Evolutionary conservation across 176 grass and related monocot genomes (phyloP).

Genomic region (Musa troglodytarum): DNA sequence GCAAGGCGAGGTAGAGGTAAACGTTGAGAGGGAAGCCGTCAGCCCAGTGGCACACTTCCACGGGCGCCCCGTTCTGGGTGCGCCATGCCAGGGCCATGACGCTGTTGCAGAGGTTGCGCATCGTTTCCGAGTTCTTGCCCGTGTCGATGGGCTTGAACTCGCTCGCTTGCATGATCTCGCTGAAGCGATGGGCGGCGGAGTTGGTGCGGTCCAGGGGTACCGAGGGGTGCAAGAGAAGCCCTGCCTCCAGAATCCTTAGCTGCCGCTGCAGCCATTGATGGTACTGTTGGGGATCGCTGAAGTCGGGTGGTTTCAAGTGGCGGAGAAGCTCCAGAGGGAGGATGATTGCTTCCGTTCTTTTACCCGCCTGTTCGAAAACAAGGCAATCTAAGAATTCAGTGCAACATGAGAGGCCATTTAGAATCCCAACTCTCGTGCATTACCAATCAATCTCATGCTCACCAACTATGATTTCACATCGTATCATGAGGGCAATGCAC

Average conservation of each 20-base stretch:
- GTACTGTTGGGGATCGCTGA: conserved; percentile 56
- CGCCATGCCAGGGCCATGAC: conserved; percentile 70
- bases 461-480: no score
- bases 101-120: conserved; percentile 47
- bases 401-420: no score
- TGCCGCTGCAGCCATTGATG: conserved; percentile 83
- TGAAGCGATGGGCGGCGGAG: conserved; percentile 45
- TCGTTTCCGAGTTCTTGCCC: conserved; percentile 55
- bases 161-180: conserved; percentile 47
- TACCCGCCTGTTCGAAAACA: conserved; percentile 33
- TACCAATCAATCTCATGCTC: no score
- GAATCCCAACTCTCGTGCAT: no score
- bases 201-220: conserved; percentile 59
- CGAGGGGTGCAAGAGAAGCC: conserved; percentile 58
- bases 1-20: conserved; percentile 65
- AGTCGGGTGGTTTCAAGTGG: conserved; percentile 65
- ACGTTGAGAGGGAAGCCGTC: conserved; percentile 78
- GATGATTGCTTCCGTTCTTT: conserved; percentile 57
- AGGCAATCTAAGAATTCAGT: not conserved
- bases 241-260: conserved; percentile 74
- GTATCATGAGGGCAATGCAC: no score
- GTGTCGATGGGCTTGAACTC: conserved; percentile 66
- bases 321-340: conserved; percentile 91
- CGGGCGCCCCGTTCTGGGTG: conserved; percentile 10
- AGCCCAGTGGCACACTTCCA: conserved; percentile 59